Base-by-base conservation (phyloP, 2,329 filamentous ascomycete genomes). In the Periconia sp. region DNA sequence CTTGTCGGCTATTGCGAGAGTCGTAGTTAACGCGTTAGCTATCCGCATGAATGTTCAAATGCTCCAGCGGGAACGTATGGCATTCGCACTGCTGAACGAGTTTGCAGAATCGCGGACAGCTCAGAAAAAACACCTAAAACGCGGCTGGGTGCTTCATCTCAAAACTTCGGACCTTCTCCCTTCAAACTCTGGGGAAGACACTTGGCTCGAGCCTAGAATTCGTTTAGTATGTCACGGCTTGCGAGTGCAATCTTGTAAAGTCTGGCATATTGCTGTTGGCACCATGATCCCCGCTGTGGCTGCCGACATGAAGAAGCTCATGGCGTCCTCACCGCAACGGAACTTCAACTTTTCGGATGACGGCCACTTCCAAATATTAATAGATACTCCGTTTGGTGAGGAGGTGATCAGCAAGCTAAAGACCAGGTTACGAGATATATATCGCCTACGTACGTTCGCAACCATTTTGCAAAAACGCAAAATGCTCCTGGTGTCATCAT, bases 371-470 rank as follows among this genome's bases (percentile, higher is more conserved):
- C 80, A 81, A 15, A 76, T 91, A 49, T 78, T 81, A 8, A 75
- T 91, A 37, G 79, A 81, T 10, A 81, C 84, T 0, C 74, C 77
- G 1, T 81, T 88, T 44, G 86, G 86, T 18, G 75, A 78, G 43
- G 78, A 85, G 1, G 79, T 88, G 14, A 71, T 91, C 3, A 78
- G 81, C 3, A 75, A 79, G n/a, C 77, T 92, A 18, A 77, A 79
- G 56, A 77, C 81, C 47, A 81, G 86, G 27, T 77, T 92, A 44
- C 81, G 84, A 60, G 83, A 85, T 13, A 83, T 94, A 53, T 85
- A 89, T 63, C 83, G 87, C 18, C 79, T 94, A 27, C 85, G 91
- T 40, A 82, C 82, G 42, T 90, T 90, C 63, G 78, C 91, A 23
- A 82, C 85, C 43, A 85, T 87, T 1, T 82, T 92, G 57, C 62